Base-by-base conservation (phyloP, 805 yeast species). In the Candida stauntonica region DNA sequence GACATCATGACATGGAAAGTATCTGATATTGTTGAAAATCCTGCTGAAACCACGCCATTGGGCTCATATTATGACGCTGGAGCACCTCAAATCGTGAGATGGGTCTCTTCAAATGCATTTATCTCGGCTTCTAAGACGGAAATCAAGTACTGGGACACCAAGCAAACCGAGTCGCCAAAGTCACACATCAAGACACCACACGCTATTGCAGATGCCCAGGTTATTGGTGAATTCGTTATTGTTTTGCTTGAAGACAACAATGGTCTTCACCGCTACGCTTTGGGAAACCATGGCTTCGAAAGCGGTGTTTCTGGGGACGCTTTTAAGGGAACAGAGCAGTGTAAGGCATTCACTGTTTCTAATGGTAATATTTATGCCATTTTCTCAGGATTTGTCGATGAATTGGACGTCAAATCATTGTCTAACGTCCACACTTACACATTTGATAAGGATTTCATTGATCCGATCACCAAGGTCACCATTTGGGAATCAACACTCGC, bases 1-100 rank as follows among this genome's bases (percentile, higher is more conserved):
- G 38, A 35, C 6, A 42, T 42, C 19, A 35, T 35, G 38, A 5
- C 33, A 14, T 42, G 46, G 46, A 7, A 35, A 5, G 19, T 42
- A 5, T 8, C 35, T 9, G 15, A 20, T 5, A 14, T 41, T 8
- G 14, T 41, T 5, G 16, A 28, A 1, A 34, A 36, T n/a, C 36
- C 34, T n/a, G 5, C 26, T 3, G 29, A 29, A 13, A 13, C 17
- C 14, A 33, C 21, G 26, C 38, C 44, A 4, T 5, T 7, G 2
- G 24, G 26, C 2, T 17, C 36, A 3, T 36, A 33, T 33, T 33
- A 26, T 29, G 44, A 41, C 11, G 3, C 17, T 4, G 34, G 27
- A 2, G 15, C 28, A 1, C 39, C 39, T 12, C 1, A 7, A 5
- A n/a, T 23, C 14, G n/a, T 42, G 5, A 19, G 17, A 17, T 42